Evolutionary conservation across 176 grass and related monocot genomes (phyloP), one percentile per base, ranked within the genome.

Genomic region (Tuctoria greenei): DNA sequence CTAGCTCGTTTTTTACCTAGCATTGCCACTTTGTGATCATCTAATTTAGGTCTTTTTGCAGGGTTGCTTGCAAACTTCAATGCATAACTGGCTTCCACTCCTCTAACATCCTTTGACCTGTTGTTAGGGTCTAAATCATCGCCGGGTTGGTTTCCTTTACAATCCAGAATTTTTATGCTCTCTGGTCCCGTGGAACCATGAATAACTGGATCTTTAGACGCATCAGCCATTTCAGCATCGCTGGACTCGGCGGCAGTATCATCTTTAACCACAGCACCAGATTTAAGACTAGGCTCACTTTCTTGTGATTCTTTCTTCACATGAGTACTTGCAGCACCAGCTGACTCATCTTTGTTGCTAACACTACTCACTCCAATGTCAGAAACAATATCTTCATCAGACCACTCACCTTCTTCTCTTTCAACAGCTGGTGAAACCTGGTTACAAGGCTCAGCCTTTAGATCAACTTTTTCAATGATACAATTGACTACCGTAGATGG

Each of bases 351-450:
- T 82, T 83, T 87, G 64, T 83, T 83, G 81, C 83, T 91, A 10
- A 66, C 34, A 83, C 78, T 83, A 61, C 71, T 82, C 45, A 69
- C 79, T 8, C n/a, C 74, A 11, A 74, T 86, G 40, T 99, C 92
- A 79, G 82, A 80, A 82, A 79, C 82, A 41, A 67, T 78, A 76
- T 95, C 95, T 75, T 85, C 82, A 84, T 99, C 95, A 86, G 92
- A 99, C 92, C 95, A 99, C 67, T 99, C 95, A 6, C 95, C 95
- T 79, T 95, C 95, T 95, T 99, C 95, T 88, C 87, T 99, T 88
- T 99, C 95, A 86, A 72, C 72, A 50, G 71, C 50, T 73, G 80
- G 77, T 36, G 67, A 23, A 80, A 72, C 56, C 25, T 87, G 88
- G 75, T 68, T 80, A 56, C 66, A 76, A 38, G 73, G 45, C 16